phyloP scores from a whole-genome alignment of 352 stramenopile genomes.

The Ophiocytium majus region DNA sequence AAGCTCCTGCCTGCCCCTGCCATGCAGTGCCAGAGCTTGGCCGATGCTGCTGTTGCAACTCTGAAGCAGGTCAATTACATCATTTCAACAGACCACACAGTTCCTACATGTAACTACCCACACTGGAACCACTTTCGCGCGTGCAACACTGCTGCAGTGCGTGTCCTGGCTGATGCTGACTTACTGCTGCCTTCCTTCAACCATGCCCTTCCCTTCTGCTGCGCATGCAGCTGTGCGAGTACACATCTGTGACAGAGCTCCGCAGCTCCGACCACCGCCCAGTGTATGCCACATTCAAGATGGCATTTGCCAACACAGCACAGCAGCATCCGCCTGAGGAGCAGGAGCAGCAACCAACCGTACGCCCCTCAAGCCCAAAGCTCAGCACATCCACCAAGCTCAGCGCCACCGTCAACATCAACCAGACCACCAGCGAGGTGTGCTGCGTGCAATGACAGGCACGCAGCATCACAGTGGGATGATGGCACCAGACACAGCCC shows the following conservation, averaged over 20 bases:
- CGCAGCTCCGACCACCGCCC: slow-evolving; percentile 49
- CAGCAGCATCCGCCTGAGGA: not conserved
- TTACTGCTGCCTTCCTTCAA: not conserved
- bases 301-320: slow-evolving; percentile 20
- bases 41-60: not conserved
- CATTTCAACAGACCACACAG: not conserved
- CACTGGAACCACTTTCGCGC: not conserved
- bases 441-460: slow-evolving; percentile 48
- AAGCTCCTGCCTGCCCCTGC: no score
- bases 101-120: not conserved
- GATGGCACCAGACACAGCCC: no score
- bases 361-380: no score
- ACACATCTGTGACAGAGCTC: slow-evolving; percentile 32
- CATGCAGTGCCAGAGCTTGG: not conserved
- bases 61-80: not conserved
- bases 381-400: no score
- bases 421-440: slow-evolving; percentile 54
- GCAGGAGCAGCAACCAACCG: no score
- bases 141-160: not conserved
- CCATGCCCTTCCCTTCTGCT: not conserved
- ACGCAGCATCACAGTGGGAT: no score
- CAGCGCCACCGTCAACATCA: slow-evolving; percentile 16
- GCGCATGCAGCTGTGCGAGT: slow-evolving; percentile 39
- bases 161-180: not conserved
- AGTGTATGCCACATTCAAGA: slow-evolving; percentile 41